Base-by-base conservation (phyloP, 2,329 filamentous ascomycete species). In the Fusarium pininemorale region DNA sequence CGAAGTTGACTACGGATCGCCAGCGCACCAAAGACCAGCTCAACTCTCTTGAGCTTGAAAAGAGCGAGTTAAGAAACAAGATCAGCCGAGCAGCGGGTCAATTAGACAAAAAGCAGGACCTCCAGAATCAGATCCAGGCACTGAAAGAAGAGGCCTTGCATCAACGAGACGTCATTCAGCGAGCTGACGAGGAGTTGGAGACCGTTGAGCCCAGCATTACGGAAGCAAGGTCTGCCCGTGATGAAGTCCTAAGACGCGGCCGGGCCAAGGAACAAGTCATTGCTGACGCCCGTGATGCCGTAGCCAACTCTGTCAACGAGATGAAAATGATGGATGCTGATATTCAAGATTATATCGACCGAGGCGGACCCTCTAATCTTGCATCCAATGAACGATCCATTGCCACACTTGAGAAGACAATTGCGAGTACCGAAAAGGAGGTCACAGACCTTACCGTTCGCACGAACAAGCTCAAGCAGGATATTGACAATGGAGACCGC, bases 271-370 rank as follows among this genome's bases (percentile, higher is more conserved):
- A 97, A 80, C 90, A 92, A 77, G 89, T 90, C 66, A 85, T 95
- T 48, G 90, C 92, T 35, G 88, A 91, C 42, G 91, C 93, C 69
- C 90, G 93, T 16, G 91, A 93, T 64, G 90, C 87, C 26, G 86
- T 98, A 20, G 90, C 91, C 9, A 91, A 91, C 69, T 96, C 91
- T 37, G 86, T 96, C 61, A 92, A 92, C 78, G 92, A 96, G 80
- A 89, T 99, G 59, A 91, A 90, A 76, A 87, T 93, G 81, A 88
- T 94, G 51, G 93, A 94, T 72, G 86, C 88, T 59, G 93, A 96
- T 57, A 97, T 99, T 70, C 90, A 91, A 69, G 89, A 90, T 41
- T 99, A 98, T 80, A 84, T 93, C 45, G 90, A 94, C 62, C 88
- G 91, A 44, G 94, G 92, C 63, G 96, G 95, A 1, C 90, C 92